A percentile compares a stretch with the other conserved stretches of the same genome.
Evolutionary conservation across 257 asterid species (phyloP).

Genomic region (Scutellaria baicalensis): DNA sequence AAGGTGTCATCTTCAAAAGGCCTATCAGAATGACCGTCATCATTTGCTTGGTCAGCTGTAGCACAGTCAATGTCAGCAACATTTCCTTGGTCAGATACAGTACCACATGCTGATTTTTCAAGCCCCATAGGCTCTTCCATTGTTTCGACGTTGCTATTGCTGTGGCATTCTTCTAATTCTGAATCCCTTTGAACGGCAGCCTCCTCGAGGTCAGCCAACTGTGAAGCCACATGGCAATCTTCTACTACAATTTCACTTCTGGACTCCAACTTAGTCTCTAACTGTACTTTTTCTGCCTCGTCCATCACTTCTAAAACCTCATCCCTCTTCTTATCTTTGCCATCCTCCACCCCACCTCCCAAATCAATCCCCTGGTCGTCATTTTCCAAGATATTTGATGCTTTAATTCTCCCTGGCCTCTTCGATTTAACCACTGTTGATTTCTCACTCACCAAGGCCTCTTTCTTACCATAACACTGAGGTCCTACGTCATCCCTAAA

Average conservation of each 20-base stretch:
- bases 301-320: slow-evolving; percentile 28
- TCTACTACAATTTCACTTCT: slow-evolving; percentile 26
- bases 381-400: slow-evolving; percentile 33
- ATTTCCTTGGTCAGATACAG: slow-evolving; percentile 24
- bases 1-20: slow-evolving; percentile 30
- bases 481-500: slow-evolving; percentile 30
- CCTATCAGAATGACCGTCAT: slow-evolving; percentile 26
- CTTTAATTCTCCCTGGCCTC: slow-evolving; percentile 55
- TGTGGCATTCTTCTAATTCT: slow-evolving; percentile 30
- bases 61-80: slow-evolving; percentile 28
- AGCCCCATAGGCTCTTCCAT: slow-evolving; percentile 26
- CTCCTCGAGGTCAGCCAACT: slow-evolving; percentile 23
- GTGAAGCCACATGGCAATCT: slow-evolving; percentile 26
- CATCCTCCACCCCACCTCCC: slow-evolving; percentile 34
- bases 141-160: slow-evolving; percentile 25
- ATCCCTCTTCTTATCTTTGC: slow-evolving; percentile 22
- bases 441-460: slow-evolving; percentile 26
- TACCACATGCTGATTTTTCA: slow-evolving; percentile 22
- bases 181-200: slow-evolving; percentile 24
- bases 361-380: slow-evolving; percentile 34
- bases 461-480: slow-evolving; percentile 28
- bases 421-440: slow-evolving; percentile 53
- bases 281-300: slow-evolving; percentile 28
- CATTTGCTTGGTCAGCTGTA: slow-evolving; percentile 21
- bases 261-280: slow-evolving; percentile 15